Base-by-base conservation (phyloP, 768 basidiomycete species). In the Lentinula detonsa region DNA sequence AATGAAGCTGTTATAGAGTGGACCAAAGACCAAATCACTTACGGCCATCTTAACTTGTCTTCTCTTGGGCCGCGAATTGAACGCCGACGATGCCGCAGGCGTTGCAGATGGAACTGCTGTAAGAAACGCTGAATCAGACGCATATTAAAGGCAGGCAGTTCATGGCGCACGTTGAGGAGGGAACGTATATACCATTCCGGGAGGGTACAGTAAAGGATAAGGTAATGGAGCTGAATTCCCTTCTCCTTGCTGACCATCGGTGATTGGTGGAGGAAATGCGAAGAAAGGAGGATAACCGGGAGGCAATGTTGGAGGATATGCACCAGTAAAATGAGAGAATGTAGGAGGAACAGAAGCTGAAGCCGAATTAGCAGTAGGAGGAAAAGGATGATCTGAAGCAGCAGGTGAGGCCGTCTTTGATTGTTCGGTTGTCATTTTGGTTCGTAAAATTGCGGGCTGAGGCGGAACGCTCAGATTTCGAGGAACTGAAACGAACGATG, bases 31-130 rank as follows among this genome's bases (percentile, higher is more conserved):
- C 5, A 50, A 31, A 49, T 16, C 5, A 33, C 78, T 65, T 67
- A 83, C 82, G 42, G 91, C 91, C 77, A 92, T 92, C 79, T 93
- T 93, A 68, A 93, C 92, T 70, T 93, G 91, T 67, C 85, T 85
- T 63, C 91, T 89, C 73, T 93, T 93, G 2, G 88, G 84, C 62
- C 85, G 74, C 7, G 69, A 60, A 43, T 70, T 50, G 0, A 73
- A 69, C 3, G 71, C 55, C 4, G 74, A 67, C 18, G 71, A 39
- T 35, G 55, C 18, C 43, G 57, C 53, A 35, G 62, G 21, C 48
- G 57, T 34, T 45, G 60, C 21, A 46, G 40, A 58, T 34, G 54
- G 61, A 34, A 40, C 23, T n/a, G 59, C 28, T 56, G 53, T 33
- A 50, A 49, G 43, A 46, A 46, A 54, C 23, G 43, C 13, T n/a